Base-by-base conservation (phyloP, 331 rosid species). In the Phaseolus coccineus region DNA sequence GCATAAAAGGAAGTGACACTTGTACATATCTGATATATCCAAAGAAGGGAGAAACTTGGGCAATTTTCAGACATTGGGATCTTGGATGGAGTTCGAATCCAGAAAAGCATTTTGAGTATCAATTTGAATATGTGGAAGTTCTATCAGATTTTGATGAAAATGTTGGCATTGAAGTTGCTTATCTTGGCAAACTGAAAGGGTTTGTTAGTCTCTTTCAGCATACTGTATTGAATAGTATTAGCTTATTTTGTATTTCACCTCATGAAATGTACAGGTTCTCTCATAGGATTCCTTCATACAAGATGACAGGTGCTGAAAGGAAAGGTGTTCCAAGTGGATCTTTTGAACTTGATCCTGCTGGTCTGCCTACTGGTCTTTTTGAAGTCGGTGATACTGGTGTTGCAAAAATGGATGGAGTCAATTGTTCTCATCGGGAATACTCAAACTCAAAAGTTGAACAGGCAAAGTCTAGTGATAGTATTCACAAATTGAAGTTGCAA, bases 301-400 rank as follows among this genome's bases (percentile, higher is more conserved):
- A 69, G 78, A 83, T 87, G 90, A 40, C 82, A 40, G 90, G 87
- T 70, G 50, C 59, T 48, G 90, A 87, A 84, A 73, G 84, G 77
- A 47, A 73, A 44, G 82, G 78, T 46, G 85, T 87, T 80, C 87
- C 87, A 6, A 64, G 31, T 27, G 90, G 87, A 77, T 87, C 84
- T 55, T 81, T 84, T 81, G 90, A 87, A 77, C 84, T 87, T 77
- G 90, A 87, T 33, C 85, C 90, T 78, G 90, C 90, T 83, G 85
- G 71, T 51, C 53, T 87, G 62, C 90, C 87, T 30, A 42, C 5
- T 27, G 61, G 81, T 64, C 28, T 81, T 81, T 69, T 78, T 84
- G 77, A 65, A 55, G 77, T 35, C 15, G 73, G 71, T 52, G 79
- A 52, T 75, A 22, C 58, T 14, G 51, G 59, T 35, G 77, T 69